Conservation (phyloP, 192 early-diverging fungal genomes). For the Dispira parvispora region DNA sequence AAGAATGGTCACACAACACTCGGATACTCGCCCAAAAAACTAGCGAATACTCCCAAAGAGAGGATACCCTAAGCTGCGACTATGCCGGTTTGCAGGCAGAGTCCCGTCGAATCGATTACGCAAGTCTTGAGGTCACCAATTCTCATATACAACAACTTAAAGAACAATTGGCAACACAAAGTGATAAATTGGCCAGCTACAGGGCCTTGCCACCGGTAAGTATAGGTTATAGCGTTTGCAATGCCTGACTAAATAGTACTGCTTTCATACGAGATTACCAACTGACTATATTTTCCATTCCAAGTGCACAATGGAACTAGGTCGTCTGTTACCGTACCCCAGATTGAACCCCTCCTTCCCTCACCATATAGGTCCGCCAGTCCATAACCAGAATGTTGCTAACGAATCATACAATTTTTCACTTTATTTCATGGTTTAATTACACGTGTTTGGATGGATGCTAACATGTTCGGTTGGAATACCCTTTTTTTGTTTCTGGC, state of each 20-base stretch:
- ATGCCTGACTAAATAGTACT: background rate
- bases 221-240: background rate
- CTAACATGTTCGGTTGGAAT: too few relatives aligned
- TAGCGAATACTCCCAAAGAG: conserved; percentile 18
- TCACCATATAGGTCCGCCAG: too few relatives aligned
- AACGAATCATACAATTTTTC: too few relatives aligned
- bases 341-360: too few relatives aligned
- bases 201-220: conserved; percentile 2
- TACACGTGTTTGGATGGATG: background rate
- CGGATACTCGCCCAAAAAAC: conserved; percentile 19
- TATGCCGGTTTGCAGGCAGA: background rate
- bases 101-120: background rate
- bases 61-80: conserved; percentile 9
- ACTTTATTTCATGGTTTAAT: background rate
- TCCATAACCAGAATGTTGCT: too few relatives aligned
- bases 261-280: background rate
- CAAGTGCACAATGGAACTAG: too few relatives aligned
- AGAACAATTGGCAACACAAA: background rate
- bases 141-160: background rate
- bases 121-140: background rate
- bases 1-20: conserved; percentile 26
- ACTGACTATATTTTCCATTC: background rate
- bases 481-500: background rate
- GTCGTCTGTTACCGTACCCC: too few relatives aligned
- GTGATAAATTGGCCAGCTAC: background rate